Conservation (phyloP, 148 eudicot genomes). For the Persicaria maculosa region DNA sequence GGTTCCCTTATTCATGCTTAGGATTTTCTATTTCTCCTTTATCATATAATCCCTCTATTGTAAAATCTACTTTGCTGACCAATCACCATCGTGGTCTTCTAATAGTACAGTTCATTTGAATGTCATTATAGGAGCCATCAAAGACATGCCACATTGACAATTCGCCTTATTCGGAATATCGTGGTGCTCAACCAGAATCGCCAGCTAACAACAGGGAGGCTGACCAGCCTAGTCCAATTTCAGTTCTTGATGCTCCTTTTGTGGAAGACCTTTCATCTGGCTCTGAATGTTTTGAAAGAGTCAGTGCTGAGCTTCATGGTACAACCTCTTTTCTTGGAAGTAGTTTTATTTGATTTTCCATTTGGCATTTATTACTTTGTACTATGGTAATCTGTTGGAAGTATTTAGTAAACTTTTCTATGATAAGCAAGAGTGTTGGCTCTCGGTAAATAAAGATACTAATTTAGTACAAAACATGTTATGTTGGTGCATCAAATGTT, state of each 20-base stretch:
- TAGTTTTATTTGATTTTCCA: not conserved
- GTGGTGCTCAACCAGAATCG: constrained; percentile 48
- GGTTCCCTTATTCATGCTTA: not conserved
- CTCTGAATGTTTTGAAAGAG: constrained; percentile 78
- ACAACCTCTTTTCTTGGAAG: constrained; percentile 14
- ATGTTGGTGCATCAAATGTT: not conserved
- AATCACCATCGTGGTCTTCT: not conserved
- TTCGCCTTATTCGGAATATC: constrained; percentile 26
- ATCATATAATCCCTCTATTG: not conserved
- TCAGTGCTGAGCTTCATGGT: constrained; percentile 83
- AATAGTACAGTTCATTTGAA: not conserved
- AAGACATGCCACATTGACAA: constrained; percentile 21
- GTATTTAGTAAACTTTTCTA: not conserved
- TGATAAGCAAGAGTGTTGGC: not conserved
- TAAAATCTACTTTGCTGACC: not conserved
- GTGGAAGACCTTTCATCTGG: constrained; percentile 67
- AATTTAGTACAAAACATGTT: not conserved
- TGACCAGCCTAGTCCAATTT: constrained; percentile 75
- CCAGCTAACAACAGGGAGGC: constrained; percentile 63
- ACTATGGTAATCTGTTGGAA: not conserved
- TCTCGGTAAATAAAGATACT: not conserved
- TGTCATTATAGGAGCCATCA: constrained; percentile 34
- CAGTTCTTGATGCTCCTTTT: constrained; percentile 62
- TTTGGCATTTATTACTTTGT: not conserved
- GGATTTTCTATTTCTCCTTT: not conserved